Evolutionary conservation across 768 basidiomycete species (phyloP).

Genomic region (Lactifluus subvellereus): DNA sequence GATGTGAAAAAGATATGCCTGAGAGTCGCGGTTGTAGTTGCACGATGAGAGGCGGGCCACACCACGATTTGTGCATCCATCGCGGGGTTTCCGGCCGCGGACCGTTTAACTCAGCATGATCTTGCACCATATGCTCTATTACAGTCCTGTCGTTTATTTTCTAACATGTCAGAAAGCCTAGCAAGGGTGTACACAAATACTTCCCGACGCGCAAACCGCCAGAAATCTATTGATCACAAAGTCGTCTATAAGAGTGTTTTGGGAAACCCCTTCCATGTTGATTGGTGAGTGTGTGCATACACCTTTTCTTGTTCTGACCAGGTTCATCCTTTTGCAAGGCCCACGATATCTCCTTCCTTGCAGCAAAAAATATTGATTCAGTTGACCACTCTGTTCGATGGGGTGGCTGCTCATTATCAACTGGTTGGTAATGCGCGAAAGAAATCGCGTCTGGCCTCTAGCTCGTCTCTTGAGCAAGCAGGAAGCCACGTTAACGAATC

Average conservation of each 20-base stretch:
- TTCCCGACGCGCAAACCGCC: constrained; percentile 57
- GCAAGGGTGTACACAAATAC: constrained; percentile 50
- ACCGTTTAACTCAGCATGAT: neutral
- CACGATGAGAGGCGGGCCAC: too few species aligned
- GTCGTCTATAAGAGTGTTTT: constrained; percentile 63
- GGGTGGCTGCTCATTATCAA: constrained; percentile 41
- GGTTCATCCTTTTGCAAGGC: constrained; percentile 40
- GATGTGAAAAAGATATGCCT: neutral
- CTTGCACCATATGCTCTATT: neutral
- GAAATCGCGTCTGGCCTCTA: neutral
- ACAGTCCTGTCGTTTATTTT: neutral
- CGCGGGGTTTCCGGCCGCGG: neutral
- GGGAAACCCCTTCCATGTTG: constrained; percentile 63
- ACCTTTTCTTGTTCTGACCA: constrained; percentile 16
- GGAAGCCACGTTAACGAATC: neutral
- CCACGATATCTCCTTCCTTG: constrained; percentile 51
- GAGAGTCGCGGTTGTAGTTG: neutral
- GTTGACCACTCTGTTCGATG: constrained; percentile 45
- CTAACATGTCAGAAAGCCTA: constrained; percentile 42
- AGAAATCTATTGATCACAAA: constrained; percentile 47
- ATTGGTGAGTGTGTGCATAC: constrained; percentile 44
- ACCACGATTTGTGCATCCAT: too few species aligned
- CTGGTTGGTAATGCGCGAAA: constrained; percentile 14
- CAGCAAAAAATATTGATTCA: constrained; percentile 56
- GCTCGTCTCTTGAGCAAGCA: neutral